Conservation (phyloP, 148 eudicot species). For the Diospyros kaki region DNA sequence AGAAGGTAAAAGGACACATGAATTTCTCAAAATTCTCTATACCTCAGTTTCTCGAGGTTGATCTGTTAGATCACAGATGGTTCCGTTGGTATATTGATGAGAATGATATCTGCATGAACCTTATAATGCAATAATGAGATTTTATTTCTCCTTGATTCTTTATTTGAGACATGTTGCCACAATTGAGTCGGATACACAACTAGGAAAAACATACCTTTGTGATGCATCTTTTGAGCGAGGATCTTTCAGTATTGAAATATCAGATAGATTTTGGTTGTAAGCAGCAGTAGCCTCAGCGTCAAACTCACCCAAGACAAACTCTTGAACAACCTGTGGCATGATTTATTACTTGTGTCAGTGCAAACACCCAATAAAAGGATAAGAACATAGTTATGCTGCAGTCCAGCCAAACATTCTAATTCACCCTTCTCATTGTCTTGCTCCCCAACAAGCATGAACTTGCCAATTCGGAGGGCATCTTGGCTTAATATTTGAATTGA, state of each 20-base stretch:
- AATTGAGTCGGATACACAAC: not conserved
- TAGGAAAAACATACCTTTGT: constrained; percentile 49
- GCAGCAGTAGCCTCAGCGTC: constrained; percentile 81
- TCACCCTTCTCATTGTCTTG: not conserved
- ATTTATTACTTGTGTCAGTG: not conserved
- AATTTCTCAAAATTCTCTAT: not conserved
- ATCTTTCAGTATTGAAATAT: constrained; percentile 72
- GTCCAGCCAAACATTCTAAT: not conserved
- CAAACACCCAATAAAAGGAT: not conserved
- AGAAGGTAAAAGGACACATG: constrained; percentile 10
- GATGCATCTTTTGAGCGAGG: constrained; percentile 95
- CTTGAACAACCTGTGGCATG: constrained; percentile 65
- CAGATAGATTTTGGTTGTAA: constrained; percentile 71
- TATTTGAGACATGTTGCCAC: not conserved
- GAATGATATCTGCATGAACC: constrained; percentile 74
- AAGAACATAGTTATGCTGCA: not conserved
- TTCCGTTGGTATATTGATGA: constrained; percentile 81
- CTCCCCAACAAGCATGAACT: no score
- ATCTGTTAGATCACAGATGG: constrained; percentile 77
- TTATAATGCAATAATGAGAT: not conserved
- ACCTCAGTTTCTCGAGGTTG: constrained; percentile 95
- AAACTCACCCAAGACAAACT: constrained; percentile 72
- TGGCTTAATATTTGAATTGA: not conserved
- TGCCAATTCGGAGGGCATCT: not conserved
- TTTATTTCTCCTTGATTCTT: not conserved